Percentiles rank a stretch among this genome's conserved stretches.
These are phyloP conservation scores for Triticum turgidum DNA, from an alignment of 176 grass and related monocot genomes.

Conservation along the genomic window DNA sequence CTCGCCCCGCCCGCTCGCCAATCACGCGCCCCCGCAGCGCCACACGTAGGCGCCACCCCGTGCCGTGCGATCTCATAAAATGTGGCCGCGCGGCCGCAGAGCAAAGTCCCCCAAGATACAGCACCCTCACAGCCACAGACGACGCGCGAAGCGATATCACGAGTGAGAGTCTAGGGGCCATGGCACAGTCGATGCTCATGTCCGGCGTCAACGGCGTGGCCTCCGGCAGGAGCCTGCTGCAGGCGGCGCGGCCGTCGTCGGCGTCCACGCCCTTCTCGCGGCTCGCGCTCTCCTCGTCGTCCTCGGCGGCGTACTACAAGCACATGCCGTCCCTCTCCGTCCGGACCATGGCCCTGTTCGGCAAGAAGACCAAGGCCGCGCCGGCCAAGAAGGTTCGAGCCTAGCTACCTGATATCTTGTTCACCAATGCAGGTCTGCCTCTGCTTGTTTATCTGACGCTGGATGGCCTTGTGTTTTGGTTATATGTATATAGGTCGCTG, in stretches of 20 bases:
- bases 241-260: constrained; percentile 31
- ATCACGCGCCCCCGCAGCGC: constrained; percentile 17
- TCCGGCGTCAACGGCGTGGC: constrained; percentile 50
- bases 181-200: constrained; percentile 91
- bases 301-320: neutral
- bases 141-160: neutral
- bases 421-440: neutral
- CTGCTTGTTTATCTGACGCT: neutral
- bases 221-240: constrained; percentile 29
- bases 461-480: neutral
- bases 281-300: neutral
- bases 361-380: constrained; percentile 73
- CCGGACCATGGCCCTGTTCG: constrained; percentile 62
- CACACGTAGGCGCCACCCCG: neutral
- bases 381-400: constrained; percentile 55
- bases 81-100: neutral
- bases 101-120: neutral
- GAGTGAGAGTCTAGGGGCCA: neutral
- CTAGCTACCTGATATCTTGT: neutral
- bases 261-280: constrained; percentile 39
- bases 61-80: constrained; percentile 27
- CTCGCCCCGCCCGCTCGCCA: constrained; percentile 21
- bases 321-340: constrained; percentile 43
- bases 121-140: neutral
- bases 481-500: constrained; percentile 1